Base-by-base conservation (phyloP, 1,284 basidiomycete genomes). In the Ceratobasidium sp. region DNA sequence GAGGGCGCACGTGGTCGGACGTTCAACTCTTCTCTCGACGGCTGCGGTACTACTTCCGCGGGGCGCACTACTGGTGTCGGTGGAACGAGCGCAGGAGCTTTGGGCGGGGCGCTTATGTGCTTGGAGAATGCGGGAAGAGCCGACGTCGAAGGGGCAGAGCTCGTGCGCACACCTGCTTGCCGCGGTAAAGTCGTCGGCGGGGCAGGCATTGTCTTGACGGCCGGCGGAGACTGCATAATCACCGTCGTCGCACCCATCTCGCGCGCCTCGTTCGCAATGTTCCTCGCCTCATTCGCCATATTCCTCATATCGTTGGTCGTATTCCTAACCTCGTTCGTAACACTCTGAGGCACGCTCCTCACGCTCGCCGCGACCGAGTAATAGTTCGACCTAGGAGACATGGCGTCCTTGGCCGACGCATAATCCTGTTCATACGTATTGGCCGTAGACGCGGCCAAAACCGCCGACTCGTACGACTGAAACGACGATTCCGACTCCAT, bases 381-480 rank as follows among this genome's bases (percentile, higher is more conserved):
- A 31, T 75, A 75, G 51, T 75, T 75, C 23, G 71, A 75, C 35
- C 60, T 31, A 33, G 71, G 71, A 45, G 71, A 75, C 71, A 75
- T 64, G 3, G 71, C 60, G 23, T 75, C 71, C 33, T 60, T 61
- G 20, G 60, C 47, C 61, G 71, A 75, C 26, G 61, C 51, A 61
- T 13, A 47, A 26, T 63, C 61, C 28, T 35, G 71, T 1, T 73
- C 69, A 17, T 60, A 45, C 42, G 56, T 73, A n/a, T 53, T 54
- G 23, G 54, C 39, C n/a, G 71, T 75, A 15, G 71, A 75, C 26
- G 13, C 71, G 39, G 45, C 45, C 47, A 64, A 49, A 4, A 64
- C 58, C 23, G 71, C 71, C 23, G 71, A 75, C 47, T 75, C 42
- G 49, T 64, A 75, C 28, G 56, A 47, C 42, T 75, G 58, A 33